Base-by-base conservation (phyloP, 2,329 filamentous ascomycete genomes). In the Colletotrichum lupini region DNA sequence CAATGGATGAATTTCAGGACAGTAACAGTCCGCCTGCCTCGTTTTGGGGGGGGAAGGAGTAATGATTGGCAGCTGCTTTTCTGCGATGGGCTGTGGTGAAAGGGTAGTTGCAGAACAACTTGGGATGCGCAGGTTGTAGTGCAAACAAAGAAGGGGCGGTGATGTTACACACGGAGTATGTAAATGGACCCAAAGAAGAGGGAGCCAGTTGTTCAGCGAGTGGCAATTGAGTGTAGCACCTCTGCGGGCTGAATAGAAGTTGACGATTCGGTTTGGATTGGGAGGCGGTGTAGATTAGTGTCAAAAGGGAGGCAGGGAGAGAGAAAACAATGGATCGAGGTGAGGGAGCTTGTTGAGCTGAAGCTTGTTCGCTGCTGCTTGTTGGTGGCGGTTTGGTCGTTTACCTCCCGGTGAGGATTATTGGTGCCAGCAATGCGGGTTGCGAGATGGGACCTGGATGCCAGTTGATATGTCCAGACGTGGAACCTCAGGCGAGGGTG, bases 101-200 rank as follows among this genome's bases (percentile, higher is more conserved):
- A n/a, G 57, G 42, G 11, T 5, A 46, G 56, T 46, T 26, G 57
- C 57, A 58, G 57, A 37, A 22, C 3, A 55, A 32, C n/a, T 56
- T 56, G 28, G 32, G 32, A n/a, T 52, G 16, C 32, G 22, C 14
- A 26, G 65, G 59, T 19, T 24, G 49, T 52, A 30, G 69, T 59
- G 65, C 65, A 72, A 63, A 69, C 69, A 72, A 72, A 72, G 58
- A 32, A 55, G 1, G 1, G 22, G 37, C 7, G 5, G 28, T 58
- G 57, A 37, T 67, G 49, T 49, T 42, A 37, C 49, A 35, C 26
- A 30, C 63, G 53, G 42, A 53, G 42, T n/a, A n/a, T 24, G 16
- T 22, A 32, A 24, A 22, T 32, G 30, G 9, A 62, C 19, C 3
- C 37, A 12, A 61, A 16, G 30, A 37, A 7, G 22, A 46, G 24